Evolutionary conservation across 2,329 filamentous ascomycete species (phyloP), one percentile per base, ranked within the genome.

Genomic region (Alternaria sp.): DNA sequence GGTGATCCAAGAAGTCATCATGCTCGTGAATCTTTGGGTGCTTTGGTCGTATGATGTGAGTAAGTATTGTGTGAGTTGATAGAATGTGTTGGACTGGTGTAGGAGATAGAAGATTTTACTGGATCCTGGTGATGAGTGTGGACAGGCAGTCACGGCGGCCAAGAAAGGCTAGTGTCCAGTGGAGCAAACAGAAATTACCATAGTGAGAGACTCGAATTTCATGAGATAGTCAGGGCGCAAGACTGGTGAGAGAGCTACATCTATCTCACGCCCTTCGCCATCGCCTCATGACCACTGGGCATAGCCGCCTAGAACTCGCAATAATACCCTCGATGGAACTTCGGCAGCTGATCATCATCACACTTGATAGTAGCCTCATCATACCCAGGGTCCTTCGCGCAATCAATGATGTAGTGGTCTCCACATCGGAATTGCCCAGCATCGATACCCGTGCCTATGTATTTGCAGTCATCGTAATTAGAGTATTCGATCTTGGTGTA

Each of bases 391-490:
- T 50, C 46, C 22, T 36, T 50, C 3, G 20, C 32, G n/a, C 46
- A 50, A 11, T 50, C 32, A 11, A 36, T 50, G 32, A 36, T 38
- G 20, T 36, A 36, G 30, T 50, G 20, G 34, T 38, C 46, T 18
- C 46, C 46, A 32, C 30, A 50, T 36, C 46, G 46, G 34, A 50
- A 36, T 20, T 50, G 46, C 8, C 46, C 46, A 38, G 46, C 32
- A 25, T 50, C 32, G 9, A 16, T 25, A 32, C 46, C 20, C 6
- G 8, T 50, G 20, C 30, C 46, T 25, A 36, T 18, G 32, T 50
- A 50, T 8, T 38, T 22, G 46, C 46, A 50, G 32, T 50, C 46
- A 22, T 50, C 10, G 12, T 6, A 25, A 16, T 50, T 16, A 14
- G 46, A 50, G 20, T 50, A 50, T 22, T 50, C 20, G 30, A 50